Percentiles rank a stretch among this genome's conserved stretches.
Evolutionary conservation across 2,329 filamentous ascomycete genomes (phyloP).

Genomic region (Diaporthe capsici): DNA sequence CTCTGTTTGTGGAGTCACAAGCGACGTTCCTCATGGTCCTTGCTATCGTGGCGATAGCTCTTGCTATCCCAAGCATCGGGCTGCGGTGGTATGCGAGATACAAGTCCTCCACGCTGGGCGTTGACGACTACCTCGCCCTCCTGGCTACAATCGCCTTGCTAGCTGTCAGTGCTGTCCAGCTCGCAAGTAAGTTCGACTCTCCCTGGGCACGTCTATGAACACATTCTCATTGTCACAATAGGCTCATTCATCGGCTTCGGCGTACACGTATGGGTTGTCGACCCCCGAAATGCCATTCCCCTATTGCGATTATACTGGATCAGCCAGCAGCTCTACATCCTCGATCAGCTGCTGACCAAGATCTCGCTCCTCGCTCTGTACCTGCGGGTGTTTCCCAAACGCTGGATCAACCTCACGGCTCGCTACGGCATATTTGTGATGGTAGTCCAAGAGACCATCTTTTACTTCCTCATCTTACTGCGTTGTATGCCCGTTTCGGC

Average conservation of each 20-base stretch:
- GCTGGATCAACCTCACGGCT: constrained; percentile 32
- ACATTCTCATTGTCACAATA: not conserved
- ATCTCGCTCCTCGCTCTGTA: constrained; percentile 29
- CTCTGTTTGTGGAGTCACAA: constrained; percentile 24
- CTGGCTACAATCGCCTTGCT: constrained; percentile 21
- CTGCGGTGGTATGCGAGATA: constrained; percentile 33
- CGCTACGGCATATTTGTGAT: constrained; percentile 16
- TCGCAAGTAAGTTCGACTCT: constrained; percentile 5
- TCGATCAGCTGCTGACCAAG: constrained; percentile 28
- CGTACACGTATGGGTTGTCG: constrained; percentile 32
- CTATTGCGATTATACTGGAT: constrained; percentile 31
- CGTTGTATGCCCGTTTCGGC: constrained; percentile 24
- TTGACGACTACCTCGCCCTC: constrained; percentile 36
- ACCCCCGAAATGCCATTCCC: constrained; percentile 33
- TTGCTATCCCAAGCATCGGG: constrained; percentile 31
- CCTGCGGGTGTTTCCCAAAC: constrained; percentile 30
- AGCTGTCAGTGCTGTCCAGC: constrained; percentile 9
- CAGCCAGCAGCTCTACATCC: constrained; percentile 32
- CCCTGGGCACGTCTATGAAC: no score
- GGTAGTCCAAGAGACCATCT: constrained; percentile 31
- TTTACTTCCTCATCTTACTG: constrained; percentile 17
- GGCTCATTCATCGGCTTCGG: constrained; percentile 30
- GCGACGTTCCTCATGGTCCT: constrained; percentile 22
- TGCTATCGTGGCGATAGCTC: not conserved
- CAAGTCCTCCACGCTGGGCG: constrained; percentile 30